Percentiles rank a stretch among this genome's conserved stretches.
Evolutionary conservation across 176 grass and related monocot species (phyloP).

Genomic region (Thalia dealbata): DNA sequence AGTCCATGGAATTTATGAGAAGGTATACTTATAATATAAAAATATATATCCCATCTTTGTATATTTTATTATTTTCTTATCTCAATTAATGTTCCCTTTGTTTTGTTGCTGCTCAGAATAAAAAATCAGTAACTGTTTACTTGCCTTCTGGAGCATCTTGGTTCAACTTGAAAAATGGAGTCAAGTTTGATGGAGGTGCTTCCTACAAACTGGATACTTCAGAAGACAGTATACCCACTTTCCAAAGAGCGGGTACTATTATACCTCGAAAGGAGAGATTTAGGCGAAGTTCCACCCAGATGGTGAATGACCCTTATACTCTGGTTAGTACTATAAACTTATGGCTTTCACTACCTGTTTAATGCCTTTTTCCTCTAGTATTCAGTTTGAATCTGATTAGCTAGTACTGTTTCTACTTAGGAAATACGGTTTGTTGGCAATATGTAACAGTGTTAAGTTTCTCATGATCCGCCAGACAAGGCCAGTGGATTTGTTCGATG

Average conservation of each 20-base stretch:
- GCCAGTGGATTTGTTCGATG: too few species aligned
- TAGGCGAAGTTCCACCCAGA: constrained; percentile 89
- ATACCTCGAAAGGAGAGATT: constrained; percentile 92
- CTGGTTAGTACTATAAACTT: constrained; percentile 40
- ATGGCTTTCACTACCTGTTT: background rate
- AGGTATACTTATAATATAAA: constrained; percentile 28
- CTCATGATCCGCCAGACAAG: too few species aligned
- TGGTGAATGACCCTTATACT: constrained; percentile 95
- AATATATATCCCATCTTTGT: constrained; percentile 10
- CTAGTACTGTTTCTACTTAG: background rate
- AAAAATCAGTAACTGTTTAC: constrained; percentile 69
- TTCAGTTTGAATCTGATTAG: background rate
- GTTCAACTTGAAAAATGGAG: constrained; percentile 76
- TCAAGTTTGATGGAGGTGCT: constrained; percentile 40
- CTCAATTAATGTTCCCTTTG: background rate
- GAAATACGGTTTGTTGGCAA: background rate
- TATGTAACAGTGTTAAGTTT: too few species aligned
- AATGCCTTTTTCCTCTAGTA: background rate
- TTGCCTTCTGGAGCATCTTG: constrained; percentile 62
- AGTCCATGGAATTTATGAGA: constrained; percentile 78
- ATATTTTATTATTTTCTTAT: background rate
- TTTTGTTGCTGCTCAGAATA: constrained; percentile 32
- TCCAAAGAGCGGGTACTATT: constrained; percentile 75
- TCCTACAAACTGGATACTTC: constrained; percentile 65
- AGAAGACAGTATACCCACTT: constrained; percentile 85